Conservation (phyloP, 2,329 filamentous ascomycete species). For the Corynespora cassiicola region DNA sequence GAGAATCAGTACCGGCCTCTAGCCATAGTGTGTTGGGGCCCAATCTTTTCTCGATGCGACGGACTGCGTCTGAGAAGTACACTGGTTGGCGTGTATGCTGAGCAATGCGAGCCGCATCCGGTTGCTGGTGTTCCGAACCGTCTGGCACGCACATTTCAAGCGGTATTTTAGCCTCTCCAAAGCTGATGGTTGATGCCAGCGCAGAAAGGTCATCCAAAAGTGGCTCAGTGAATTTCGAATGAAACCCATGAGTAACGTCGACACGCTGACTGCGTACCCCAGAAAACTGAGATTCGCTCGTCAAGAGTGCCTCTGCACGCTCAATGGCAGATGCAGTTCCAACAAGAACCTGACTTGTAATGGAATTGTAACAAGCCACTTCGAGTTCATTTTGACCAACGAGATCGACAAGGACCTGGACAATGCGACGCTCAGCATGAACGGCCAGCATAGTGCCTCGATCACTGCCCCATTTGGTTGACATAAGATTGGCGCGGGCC, state of each 20-base stretch:
- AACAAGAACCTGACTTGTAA: conserved; percentile 49
- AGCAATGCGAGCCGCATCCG: conserved; percentile 2
- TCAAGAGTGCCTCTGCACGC: conserved; percentile 14
- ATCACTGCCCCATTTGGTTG: conserved; percentile 22
- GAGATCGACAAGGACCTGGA: conserved; percentile 7
- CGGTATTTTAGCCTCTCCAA: conserved; percentile 41
- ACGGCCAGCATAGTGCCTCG: conserved; percentile 30
- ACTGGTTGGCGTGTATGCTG: conserved; percentile 30
- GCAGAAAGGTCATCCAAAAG: conserved; percentile 18
- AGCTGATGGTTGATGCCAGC: conserved; percentile 33
- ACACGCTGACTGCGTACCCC: conserved; percentile 25
- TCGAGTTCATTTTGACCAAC: conserved; percentile 5
- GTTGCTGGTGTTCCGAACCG: neutral
- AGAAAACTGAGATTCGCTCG: neutral
- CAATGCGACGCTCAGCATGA: conserved; percentile 4
- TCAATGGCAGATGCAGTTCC: conserved; percentile 45
- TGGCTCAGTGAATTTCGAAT: conserved; percentile 36
- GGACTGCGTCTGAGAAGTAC: conserved; percentile 24
- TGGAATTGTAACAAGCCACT: conserved; percentile 52
- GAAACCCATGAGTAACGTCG: conserved; percentile 34
- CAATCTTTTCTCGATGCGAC: conserved; percentile 14
- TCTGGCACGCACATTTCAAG: conserved; percentile 25
- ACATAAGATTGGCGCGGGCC: conserved; percentile 36
- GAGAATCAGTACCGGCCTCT: conserved; percentile 38
- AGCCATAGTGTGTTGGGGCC: conserved; percentile 32